These are phyloP conservation scores for Clausena lansium DNA, from an alignment of 345 rosid genomes.

Conservation along the genomic window DNA sequence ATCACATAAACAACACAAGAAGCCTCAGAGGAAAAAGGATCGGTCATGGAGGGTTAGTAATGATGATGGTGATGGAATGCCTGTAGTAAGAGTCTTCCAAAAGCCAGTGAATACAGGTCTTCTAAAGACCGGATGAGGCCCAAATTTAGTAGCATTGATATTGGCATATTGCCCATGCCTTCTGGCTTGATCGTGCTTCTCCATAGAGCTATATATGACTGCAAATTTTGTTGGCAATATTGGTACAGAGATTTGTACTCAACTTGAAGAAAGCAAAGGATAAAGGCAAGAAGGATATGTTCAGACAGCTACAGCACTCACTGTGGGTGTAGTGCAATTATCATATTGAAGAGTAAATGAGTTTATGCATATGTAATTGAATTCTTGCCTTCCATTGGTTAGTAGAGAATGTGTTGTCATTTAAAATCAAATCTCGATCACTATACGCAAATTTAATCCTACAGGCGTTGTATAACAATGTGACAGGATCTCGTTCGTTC, in stretches of 20 bases:
- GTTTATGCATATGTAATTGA: not conserved
- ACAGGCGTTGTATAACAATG: not conserved
- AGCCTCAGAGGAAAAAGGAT: slow-evolving; percentile 70
- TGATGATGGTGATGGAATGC: slow-evolving; percentile 71
- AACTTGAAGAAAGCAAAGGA: not conserved
- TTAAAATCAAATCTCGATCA: not conserved
- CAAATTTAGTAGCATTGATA: not conserved
- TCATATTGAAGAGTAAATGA: not conserved
- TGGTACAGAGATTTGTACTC: not conserved
- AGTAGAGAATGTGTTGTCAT: not conserved
- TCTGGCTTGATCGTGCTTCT: slow-evolving; percentile 1
- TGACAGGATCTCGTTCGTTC: not conserved
- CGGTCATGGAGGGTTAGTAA: slow-evolving; percentile 65
- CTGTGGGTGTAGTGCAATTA: slow-evolving; percentile 1
- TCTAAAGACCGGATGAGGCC: slow-evolving; percentile 32
- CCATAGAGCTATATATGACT: not conserved
- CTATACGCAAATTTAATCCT: not conserved
- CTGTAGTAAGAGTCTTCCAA: slow-evolving; percentile 56
- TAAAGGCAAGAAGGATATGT: not conserved
- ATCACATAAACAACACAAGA: slow-evolving; percentile 67
- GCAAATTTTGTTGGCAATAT: not conserved
- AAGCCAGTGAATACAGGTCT: slow-evolving; percentile 64
- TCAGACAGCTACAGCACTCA: not conserved
- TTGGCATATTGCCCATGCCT: not conserved
- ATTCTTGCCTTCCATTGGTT: not conserved